phyloP scores from a whole-genome alignment of 352 stramenopile genomes.

The Phytophthora tentaculata region DNA sequence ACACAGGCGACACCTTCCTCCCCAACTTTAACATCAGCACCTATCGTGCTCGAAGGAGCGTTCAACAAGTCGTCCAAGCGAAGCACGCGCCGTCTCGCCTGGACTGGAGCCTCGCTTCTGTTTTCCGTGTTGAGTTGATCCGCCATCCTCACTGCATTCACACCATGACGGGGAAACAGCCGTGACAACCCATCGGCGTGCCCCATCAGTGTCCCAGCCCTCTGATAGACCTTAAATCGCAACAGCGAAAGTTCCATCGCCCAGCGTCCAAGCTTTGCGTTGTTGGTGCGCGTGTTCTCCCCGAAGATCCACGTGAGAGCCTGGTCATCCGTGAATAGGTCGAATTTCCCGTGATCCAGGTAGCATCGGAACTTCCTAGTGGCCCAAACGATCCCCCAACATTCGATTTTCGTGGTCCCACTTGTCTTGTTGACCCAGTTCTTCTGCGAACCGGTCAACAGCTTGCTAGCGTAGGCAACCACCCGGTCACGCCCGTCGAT shows the following conservation, averaged over 20 bases:
- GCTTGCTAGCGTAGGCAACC: no score
- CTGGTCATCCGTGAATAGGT: not conserved
- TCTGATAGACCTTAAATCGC: not conserved
- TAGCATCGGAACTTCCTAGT: constrained; percentile 13
- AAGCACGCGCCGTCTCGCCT: no score
- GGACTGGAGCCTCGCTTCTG: no score
- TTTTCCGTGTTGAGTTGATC: not conserved
- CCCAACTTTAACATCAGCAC: not conserved
- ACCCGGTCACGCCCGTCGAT: not conserved
- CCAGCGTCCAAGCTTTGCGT: not conserved
- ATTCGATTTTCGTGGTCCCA: constrained; percentile 7
- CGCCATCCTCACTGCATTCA: not conserved
- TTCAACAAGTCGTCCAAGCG: no score
- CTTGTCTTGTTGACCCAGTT: constrained; percentile 8
- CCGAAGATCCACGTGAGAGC: not conserved
- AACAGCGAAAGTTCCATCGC: not conserved
- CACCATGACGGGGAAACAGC: not conserved
- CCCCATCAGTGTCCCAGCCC: not conserved
- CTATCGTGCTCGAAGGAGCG: not conserved
- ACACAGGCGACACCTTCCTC: not conserved
- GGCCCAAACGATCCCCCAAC: not conserved
- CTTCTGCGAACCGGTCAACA: constrained; percentile 12
- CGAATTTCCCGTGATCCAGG: constrained; percentile 6
- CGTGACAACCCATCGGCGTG: not conserved
- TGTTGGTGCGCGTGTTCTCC: not conserved